Evolutionary conservation across 805 yeast genomes (phyloP).

Genomic region (Kazachstania africana): DNA sequence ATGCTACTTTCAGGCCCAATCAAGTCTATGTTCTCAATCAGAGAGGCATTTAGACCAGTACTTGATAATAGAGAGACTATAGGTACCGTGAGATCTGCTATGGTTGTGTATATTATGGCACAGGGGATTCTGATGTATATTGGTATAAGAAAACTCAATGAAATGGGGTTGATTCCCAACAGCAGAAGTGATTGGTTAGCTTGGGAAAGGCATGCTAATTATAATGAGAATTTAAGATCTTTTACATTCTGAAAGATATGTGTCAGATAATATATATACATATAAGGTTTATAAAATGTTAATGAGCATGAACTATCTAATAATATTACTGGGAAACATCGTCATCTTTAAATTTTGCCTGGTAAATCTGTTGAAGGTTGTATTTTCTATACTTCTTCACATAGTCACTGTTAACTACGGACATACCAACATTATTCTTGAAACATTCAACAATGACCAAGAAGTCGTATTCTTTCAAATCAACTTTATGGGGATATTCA

Average conservation of each 20-base stretch:
- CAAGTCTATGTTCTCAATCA: slow-evolving; percentile 52
- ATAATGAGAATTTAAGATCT: slow-evolving; percentile 11
- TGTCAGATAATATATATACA: no score
- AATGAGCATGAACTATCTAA: no score
- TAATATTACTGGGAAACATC: no score
- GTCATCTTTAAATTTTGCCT: slow-evolving; percentile 21
- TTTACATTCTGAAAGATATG: slow-evolving; percentile 16
- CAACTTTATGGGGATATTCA: slow-evolving; percentile 57
- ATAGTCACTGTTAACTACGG: slow-evolving; percentile 58
- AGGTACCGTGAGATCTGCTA: slow-evolving; percentile 26
- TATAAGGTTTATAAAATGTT: no score
- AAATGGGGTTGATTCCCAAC: slow-evolving; percentile 87
- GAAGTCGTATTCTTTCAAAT: slow-evolving; percentile 67
- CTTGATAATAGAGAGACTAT: slow-evolving; percentile 25
- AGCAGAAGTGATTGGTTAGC: slow-evolving; percentile 84
- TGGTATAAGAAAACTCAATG: slow-evolving; percentile 75
- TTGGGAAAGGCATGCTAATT: slow-evolving; percentile 47
- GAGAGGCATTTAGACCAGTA: slow-evolving; percentile 41
- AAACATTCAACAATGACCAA: slow-evolving; percentile 78
- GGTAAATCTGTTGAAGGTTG: slow-evolving; percentile 76
- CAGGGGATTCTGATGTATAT: slow-evolving; percentile 49
- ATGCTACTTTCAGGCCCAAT: slow-evolving; percentile 73
- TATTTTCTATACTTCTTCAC: slow-evolving; percentile 46
- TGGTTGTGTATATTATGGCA: slow-evolving; percentile 35
- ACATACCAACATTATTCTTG: slow-evolving; percentile 78